Percentiles rank a stretch among this genome's conserved stretches.
Evolutionary conservation across 306 rosid genomes (phyloP).

Genomic region (Albizia julibrissin): DNA sequence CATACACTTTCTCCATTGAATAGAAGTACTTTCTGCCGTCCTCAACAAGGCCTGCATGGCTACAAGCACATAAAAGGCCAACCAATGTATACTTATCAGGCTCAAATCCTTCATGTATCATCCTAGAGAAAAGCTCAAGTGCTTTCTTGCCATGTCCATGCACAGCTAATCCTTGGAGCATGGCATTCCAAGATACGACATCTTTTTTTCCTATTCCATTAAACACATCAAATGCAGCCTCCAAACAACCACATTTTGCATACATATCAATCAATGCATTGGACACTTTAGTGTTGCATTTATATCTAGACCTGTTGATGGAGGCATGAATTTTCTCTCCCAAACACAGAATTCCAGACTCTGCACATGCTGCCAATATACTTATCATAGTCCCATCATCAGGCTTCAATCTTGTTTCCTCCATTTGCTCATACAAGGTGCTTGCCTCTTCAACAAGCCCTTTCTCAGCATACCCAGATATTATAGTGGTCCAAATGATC

Average conservation of each 20-base stretch:
- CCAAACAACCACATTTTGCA: conserved; percentile 74
- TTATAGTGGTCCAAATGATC: conserved; percentile 79
- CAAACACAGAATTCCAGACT: conserved; percentile 70
- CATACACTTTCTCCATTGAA: conserved; percentile 64
- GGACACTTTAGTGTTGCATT: conserved; percentile 61
- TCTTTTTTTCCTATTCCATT: conserved; percentile 52
- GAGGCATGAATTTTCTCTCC: conserved; percentile 71
- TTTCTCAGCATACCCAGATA: conserved; percentile 81
- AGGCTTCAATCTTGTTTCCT: conserved; percentile 55
- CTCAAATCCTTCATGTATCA: conserved; percentile 60
- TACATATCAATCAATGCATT: conserved; percentile 87
- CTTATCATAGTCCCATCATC: conserved; percentile 64
- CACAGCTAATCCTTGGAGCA: conserved; percentile 78
- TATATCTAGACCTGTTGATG: conserved; percentile 48
- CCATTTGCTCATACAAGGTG: conserved; percentile 63
- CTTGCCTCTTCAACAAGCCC: conserved; percentile 63
- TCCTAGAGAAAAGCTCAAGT: conserved; percentile 64
- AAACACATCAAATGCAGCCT: conserved; percentile 55
- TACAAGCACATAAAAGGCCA: conserved; percentile 81
- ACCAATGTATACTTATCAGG: conserved; percentile 75
- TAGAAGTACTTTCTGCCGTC: conserved; percentile 68
- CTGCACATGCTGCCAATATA: conserved; percentile 71
- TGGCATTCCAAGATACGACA: conserved; percentile 80
- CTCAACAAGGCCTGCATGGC: conserved; percentile 70
- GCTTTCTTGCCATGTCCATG: conserved; percentile 81